Conservation (phyloP, 345 rosid genomes). For the Lepidium africanum region DNA sequence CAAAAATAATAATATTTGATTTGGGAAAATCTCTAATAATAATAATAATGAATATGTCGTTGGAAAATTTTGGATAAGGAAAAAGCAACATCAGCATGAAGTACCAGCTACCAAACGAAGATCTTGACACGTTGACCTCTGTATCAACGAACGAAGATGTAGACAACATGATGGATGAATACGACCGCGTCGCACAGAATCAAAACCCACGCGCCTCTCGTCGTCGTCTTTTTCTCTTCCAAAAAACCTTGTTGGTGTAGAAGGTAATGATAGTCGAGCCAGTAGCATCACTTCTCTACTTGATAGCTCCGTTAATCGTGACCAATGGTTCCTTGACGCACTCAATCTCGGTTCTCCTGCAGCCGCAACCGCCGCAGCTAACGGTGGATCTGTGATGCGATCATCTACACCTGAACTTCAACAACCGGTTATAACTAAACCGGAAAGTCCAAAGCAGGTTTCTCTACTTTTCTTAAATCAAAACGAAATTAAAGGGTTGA, state of each 20-base stretch:
- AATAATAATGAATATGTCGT: neutral
- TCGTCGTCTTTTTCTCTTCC: constrained; percentile 78
- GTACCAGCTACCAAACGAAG: constrained; percentile 95
- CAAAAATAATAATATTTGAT: neutral
- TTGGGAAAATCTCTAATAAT: neutral
- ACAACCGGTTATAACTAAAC: constrained; percentile 61
- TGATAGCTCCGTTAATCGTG: constrained; percentile 73
- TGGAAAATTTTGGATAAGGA: constrained; percentile 37
- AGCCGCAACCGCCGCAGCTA: constrained; percentile 2
- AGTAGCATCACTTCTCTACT: constrained; percentile 84
- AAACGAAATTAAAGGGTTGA: no score
- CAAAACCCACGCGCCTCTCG: constrained; percentile 70
- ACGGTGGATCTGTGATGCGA: constrained; percentile 20
- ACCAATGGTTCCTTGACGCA: constrained; percentile 81
- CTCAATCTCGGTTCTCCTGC: constrained; percentile 50
- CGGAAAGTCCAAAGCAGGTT: constrained; percentile 37
- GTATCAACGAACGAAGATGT: constrained; percentile 94
- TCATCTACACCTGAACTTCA: constrained; percentile 67
- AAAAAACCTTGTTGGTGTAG: constrained; percentile 34
- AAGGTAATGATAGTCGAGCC: constrained; percentile 51
- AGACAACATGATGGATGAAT: constrained; percentile 97
- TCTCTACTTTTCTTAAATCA: no score
- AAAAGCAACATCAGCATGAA: constrained; percentile 55
- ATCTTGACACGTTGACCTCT: constrained; percentile 89
- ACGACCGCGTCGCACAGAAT: constrained; percentile 65